phyloP scores from a whole-genome alignment of 768 basidiomycete genomes.

The Phanerochaete sordida region DNA sequence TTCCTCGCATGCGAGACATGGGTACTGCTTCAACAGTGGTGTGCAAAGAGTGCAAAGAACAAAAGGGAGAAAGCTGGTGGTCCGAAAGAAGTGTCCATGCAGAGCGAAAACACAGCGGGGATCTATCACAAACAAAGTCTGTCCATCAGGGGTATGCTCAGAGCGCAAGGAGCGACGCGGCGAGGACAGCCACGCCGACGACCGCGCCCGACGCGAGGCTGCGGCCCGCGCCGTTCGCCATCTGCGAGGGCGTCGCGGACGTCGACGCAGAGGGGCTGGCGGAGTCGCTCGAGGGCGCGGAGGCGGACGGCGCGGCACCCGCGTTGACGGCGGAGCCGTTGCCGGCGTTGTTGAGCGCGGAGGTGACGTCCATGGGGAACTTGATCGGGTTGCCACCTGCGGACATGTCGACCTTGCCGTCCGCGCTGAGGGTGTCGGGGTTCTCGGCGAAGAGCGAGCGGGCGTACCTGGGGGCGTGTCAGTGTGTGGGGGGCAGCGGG shows the following conservation, averaged over 20 bases:
- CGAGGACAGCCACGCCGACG: constrained; percentile 48
- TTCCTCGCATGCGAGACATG: constrained; percentile 30
- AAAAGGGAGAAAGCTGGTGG: neutral
- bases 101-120: constrained; percentile 1
- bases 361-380: constrained; percentile 57
- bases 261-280: constrained; percentile 19
- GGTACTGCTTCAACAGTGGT: constrained; percentile 1
- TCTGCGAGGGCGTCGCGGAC: constrained; percentile 14
- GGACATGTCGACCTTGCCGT: constrained; percentile 52
- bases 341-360: constrained; percentile 29
- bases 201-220: constrained; percentile 45
- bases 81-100: neutral
- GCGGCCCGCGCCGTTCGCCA: constrained; percentile 42
- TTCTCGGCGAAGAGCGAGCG: constrained; percentile 44
- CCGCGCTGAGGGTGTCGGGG: constrained; percentile 45
- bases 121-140: neutral
- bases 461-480: constrained; percentile 28
- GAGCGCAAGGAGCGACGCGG: constrained; percentile 36
- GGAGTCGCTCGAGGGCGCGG: constrained; percentile 20
- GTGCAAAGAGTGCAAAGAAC: constrained; percentile 9
- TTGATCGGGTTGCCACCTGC: constrained; percentile 43
- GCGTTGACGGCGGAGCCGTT: constrained; percentile 24
- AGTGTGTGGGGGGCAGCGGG: neutral
- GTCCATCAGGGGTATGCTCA: constrained; percentile 11
- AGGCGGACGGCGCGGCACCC: constrained; percentile 20